phyloP scores from a whole-genome alignment of 257 asterid genomes.

The Vinca minor region DNA sequence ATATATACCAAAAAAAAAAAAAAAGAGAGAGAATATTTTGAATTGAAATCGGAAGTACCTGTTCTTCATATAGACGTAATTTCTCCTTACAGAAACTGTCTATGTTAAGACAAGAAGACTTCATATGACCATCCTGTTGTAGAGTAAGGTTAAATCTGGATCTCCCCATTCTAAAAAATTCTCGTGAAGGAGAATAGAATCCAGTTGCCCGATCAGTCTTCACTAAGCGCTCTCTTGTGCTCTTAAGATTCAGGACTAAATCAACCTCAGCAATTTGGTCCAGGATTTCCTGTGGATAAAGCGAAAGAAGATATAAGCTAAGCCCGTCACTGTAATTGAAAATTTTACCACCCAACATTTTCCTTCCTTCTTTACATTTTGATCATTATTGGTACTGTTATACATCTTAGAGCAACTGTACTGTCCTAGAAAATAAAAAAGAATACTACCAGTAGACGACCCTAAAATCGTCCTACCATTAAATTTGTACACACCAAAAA shows the following conservation, averaged over 20 bases:
- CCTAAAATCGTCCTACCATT: background rate
- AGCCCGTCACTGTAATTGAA: background rate
- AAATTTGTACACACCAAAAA: too few relatives aligned
- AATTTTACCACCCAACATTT: background rate
- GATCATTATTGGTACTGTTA: background rate
- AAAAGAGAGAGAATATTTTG: background rate
- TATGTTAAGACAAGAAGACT: slow-evolving; percentile 24
- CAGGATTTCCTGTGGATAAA: slow-evolving; percentile 56
- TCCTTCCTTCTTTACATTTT: background rate
- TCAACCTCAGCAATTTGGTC: slow-evolving; percentile 74
- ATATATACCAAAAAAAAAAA: background rate
- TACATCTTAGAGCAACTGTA: background rate
- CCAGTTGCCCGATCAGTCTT: slow-evolving; percentile 29
- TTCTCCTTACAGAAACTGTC: slow-evolving; percentile 50
- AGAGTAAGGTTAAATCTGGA: slow-evolving; percentile 37
- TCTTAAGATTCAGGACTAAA: slow-evolving; percentile 74
- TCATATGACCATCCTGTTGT: slow-evolving; percentile 24
- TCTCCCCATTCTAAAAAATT: slow-evolving; percentile 33
- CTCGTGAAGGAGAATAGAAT: slow-evolving; percentile 38
- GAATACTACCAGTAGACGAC: background rate
- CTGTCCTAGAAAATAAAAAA: background rate
- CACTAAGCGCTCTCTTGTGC: slow-evolving; percentile 32
- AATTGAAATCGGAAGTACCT: slow-evolving; percentile 36
- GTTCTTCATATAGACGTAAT: slow-evolving; percentile 39
- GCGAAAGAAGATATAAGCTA: slow-evolving; percentile 2